Conservation (phyloP, 202 grass and related monocot species). For the Carex arenaria region DNA sequence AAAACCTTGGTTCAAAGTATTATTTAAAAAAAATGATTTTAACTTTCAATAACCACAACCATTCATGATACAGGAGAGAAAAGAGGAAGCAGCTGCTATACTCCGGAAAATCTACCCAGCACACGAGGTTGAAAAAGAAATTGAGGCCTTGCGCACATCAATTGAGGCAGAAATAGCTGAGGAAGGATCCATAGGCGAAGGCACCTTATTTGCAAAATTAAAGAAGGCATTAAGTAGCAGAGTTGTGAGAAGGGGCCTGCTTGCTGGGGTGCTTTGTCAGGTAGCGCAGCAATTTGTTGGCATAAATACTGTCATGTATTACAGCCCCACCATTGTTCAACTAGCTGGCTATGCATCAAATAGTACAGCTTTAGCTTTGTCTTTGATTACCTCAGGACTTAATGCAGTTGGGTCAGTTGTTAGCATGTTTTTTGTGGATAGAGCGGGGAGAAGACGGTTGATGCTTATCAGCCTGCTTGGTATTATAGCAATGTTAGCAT, state of each 20-base stretch:
- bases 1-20: background rate
- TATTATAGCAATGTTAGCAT: constrained; percentile 59
- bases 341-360: constrained; percentile 85
- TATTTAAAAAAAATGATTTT: background rate
- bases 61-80: constrained; percentile 55
- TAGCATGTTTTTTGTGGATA: constrained; percentile 94
- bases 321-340: constrained; percentile 96
- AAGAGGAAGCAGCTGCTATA: constrained; percentile 67
- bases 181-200: constrained; percentile 71
- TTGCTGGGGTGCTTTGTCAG: constrained; percentile 73
- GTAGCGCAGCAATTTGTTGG: constrained; percentile 93
- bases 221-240: constrained; percentile 60
- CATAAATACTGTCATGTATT: constrained; percentile 99
- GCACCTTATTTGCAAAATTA: constrained; percentile 46
- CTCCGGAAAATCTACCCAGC: constrained; percentile 84
- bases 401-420: constrained; percentile 77
- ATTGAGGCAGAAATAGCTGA: constrained; percentile 65
- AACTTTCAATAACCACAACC: background rate
- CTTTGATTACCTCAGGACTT: constrained; percentile 85
- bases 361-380: constrained; percentile 72
- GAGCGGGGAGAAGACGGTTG: constrained; percentile 58
- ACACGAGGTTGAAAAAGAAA: constrained; percentile 77
- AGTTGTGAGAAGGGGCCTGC: constrained; percentile 65
- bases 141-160: constrained; percentile 58
- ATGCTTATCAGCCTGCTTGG: constrained; percentile 85